Evolutionary conservation across 306 rosid species (phyloP).

Genomic region (Arachis hypogaea): DNA sequence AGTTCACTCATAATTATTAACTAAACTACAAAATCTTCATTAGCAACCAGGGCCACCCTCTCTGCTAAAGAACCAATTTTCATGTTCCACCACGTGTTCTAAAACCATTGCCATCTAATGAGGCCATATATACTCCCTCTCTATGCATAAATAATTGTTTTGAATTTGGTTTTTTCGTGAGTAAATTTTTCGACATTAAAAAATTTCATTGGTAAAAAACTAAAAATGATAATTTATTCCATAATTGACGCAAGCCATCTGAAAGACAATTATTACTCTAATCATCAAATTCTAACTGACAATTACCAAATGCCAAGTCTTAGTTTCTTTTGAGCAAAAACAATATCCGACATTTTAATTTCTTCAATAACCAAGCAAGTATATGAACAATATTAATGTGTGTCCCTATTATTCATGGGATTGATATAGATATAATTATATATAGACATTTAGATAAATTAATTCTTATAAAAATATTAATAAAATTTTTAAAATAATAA

Average conservation of each 20-base stretch:
- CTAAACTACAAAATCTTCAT: slow-evolving; percentile 12
- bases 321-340: background rate
- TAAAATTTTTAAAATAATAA: too few species aligned
- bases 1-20: background rate
- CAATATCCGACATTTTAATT: too few species aligned
- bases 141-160: slow-evolving; percentile 26
- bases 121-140: slow-evolving; percentile 26
- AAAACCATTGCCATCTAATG: slow-evolving; percentile 11
- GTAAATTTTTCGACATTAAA: too few species aligned
- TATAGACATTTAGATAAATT: too few species aligned
- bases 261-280: background rate
- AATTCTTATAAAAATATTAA: too few species aligned
- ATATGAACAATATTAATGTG: background rate
- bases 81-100: slow-evolving; percentile 40
- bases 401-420: background rate
- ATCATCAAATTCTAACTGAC: background rate
- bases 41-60: slow-evolving; percentile 18
- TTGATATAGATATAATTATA: background rate
- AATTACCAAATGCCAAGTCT: background rate
- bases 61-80: background rate
- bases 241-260: too few species aligned
- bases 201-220: too few species aligned
- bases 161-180: too few species aligned
- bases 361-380: too few species aligned
- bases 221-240: too few species aligned